Base-by-base conservation (phyloP, 2,329 filamentous ascomycete species). In the Myrmaecium sp. region DNA sequence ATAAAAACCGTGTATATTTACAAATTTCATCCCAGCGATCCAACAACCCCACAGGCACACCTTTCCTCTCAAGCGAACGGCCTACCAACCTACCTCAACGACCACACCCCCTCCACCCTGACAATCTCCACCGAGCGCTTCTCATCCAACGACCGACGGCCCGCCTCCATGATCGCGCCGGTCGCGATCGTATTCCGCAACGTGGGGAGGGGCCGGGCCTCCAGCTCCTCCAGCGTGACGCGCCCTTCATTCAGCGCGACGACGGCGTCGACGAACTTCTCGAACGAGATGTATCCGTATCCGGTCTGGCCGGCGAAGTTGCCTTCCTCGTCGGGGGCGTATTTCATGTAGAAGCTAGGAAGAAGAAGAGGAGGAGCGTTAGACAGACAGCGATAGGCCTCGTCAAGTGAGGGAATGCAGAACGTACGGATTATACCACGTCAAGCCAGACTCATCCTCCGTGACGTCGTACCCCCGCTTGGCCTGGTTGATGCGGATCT, bases 381-480 rank as follows among this genome's bases (percentile, higher is more conserved):
- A 18, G 14, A 21, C 21, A 10, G 11, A 26, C n/a, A 13, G 10
- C n/a, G n/a, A n/a, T n/a, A n/a, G 25, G 12, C 8, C 10, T 14
- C 22, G 5, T 23, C 18, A 5, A 3, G 9, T 2, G 6, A 16
- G 16, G 15, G 8, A 12, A 27, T 12, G 10, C 26, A 6, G 17
- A 4, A 57, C 62, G 46, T 50, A 67, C 49, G 84, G 84, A 52
- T 94, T 94, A 51, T 80, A 77, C 81, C 83, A 93, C 47, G 75
- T 66, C 34, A 93, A 54, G 7, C 66, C 66, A 24, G 52, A 47
- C 22, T 69, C 65, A 48, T 94, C 84, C 37, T 83, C 78, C n/a
- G 84, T 82, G 7, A 94, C 77, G 44, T 94, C 83, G 56, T 94
- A 94, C 25, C 84, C 84, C 29, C 84, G 70, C 64, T 92, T 91